Base-by-base conservation (phyloP, 1,284 basidiomycete species). In the Sparassis latifolia region DNA sequence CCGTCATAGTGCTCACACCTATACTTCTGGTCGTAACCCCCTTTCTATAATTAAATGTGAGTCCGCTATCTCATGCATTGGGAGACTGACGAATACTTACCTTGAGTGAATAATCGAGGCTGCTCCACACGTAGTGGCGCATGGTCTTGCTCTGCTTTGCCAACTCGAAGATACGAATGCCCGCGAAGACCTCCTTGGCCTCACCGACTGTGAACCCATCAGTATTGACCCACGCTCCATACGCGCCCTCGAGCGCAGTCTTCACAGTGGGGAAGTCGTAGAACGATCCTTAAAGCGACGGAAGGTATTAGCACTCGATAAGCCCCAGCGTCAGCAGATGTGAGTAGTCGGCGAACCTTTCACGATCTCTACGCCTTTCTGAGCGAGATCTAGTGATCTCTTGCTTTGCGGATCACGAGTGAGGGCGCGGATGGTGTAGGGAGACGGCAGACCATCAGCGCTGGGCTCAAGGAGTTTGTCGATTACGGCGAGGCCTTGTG, bases 401-500 rank as follows among this genome's bases (percentile, higher is more conserved):
- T 58, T 52, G 48, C 68, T 69, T 28, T 59, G 53, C 0, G 70
- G 63, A 50, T 78, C 66, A 33, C 77, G 68, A 4, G 76, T 78
- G 49, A 79, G 63, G 2, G 72, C 75, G 38, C 76, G 71, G 2
- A 79, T 64, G 4, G 63, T 58, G 58, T 76, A 79, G 0, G 74
- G 74, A 10, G 74, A 74, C 2, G 73, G 68, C 4, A 64, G 58
- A 3, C 73, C 74, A 49, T 74, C 68, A 28, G 60, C 50, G 44
- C 54, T 55, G 2, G 67, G 68, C 9, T 63, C 65, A 30, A 78
- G 67, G 10, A 78, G 62, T 30, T 67, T 69, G 52, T 74, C 65
- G 42, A 78, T 68, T 50, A 77, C 71, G 28, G 70, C 68, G 35
- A 73, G 58, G 12, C 77, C 77, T 53, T 78, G 77, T 2, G 71